Percentiles rank a stretch among this genome's conserved stretches.
Evolutionary conservation across 768 basidiomycete species (phyloP).

Genomic region (Lactifluus piperatus): DNA sequence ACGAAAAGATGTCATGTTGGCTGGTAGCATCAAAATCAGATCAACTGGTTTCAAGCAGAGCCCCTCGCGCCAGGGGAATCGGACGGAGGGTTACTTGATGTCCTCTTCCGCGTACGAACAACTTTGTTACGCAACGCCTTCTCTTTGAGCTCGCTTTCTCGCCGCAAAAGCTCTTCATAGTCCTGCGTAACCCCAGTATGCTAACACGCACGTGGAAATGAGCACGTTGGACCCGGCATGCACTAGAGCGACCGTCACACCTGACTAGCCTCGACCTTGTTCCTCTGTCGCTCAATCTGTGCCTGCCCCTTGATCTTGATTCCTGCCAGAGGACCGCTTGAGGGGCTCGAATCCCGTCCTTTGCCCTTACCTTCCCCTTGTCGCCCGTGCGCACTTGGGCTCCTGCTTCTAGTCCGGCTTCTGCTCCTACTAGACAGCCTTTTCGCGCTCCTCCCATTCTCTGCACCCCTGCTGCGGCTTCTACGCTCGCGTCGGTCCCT

Average conservation of each 20-base stretch:
- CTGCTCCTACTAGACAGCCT: constrained; percentile 8
- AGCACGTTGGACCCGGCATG: neutral
- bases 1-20: neutral
- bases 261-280: constrained; percentile 40
- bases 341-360: constrained; percentile 23
- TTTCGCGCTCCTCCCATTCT: constrained; percentile 6
- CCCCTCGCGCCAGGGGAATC: neutral
- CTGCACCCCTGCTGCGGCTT: constrained; percentile 6
- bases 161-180: constrained; percentile 44
- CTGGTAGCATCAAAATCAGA: neutral
- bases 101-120: constrained; percentile 51
- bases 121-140: constrained; percentile 79
- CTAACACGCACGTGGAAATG: neutral
- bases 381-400: constrained; percentile 13
- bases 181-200: constrained; percentile 19
- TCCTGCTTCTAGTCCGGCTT: constrained; percentile 12
- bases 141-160: constrained; percentile 78
- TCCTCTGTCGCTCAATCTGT: constrained; percentile 42
- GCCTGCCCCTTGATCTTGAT: constrained; percentile 73
- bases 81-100: neutral
- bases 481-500: constrained; percentile 11
- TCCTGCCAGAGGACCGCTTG: constrained; percentile 35
- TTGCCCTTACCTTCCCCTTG: constrained; percentile 12
- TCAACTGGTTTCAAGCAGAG: neutral
- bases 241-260: constrained; percentile 12